phyloP scores from a whole-genome alignment of 257 asterid species.

The Capsicum baccatum region DNA sequence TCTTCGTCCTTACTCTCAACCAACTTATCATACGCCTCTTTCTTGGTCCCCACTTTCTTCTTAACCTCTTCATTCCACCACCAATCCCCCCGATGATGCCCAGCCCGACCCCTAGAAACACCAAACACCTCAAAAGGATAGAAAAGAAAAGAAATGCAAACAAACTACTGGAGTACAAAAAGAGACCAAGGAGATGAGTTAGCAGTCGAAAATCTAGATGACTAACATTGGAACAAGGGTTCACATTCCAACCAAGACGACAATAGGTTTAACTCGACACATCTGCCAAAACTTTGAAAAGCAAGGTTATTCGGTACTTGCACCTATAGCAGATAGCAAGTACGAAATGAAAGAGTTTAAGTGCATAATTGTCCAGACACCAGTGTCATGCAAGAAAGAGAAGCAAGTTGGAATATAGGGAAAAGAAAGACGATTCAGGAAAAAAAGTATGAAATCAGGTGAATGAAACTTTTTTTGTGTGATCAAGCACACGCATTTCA shows the following conservation, averaged over 20 bases:
- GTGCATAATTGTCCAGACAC: background rate
- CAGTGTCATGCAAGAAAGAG: background rate
- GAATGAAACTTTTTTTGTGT: background rate
- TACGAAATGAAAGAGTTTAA: background rate
- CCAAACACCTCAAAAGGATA: too few relatives aligned
- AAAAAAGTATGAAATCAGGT: background rate
- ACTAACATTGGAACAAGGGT: background rate
- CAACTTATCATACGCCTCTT: too few relatives aligned
- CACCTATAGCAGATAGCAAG: background rate
- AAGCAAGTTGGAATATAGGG: background rate
- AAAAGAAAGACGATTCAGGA: background rate
- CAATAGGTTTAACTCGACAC: background rate
- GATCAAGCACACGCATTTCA: too few relatives aligned
- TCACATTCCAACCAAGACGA: background rate
- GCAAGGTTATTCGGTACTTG: background rate
- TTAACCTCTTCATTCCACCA: too few relatives aligned
- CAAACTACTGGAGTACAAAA: background rate
- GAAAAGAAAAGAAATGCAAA: background rate
- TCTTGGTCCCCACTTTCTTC: too few relatives aligned
- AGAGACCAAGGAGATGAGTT: background rate
- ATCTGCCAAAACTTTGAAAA: background rate
- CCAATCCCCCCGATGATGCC: too few relatives aligned
- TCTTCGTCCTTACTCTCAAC: too few relatives aligned
- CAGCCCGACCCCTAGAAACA: too few relatives aligned
- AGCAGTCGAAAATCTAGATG: background rate